phyloP scores from a whole-genome alignment of 2,329 filamentous ascomycete species.

The Coleophoma crateriformis region DNA sequence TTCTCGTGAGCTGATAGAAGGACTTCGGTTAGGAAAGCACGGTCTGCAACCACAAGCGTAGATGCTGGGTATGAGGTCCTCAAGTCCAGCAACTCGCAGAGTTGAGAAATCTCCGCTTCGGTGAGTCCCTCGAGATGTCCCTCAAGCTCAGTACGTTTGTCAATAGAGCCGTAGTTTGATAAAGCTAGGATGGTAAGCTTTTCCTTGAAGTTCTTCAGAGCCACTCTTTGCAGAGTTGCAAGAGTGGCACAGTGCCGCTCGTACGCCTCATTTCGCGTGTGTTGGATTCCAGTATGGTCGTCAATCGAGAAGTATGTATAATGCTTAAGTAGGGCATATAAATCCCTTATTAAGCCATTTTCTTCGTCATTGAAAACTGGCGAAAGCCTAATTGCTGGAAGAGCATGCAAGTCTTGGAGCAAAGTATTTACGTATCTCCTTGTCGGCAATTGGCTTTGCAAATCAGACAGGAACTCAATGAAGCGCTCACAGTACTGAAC shows the following conservation, averaged over 20 bases:
- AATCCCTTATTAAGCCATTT: slow-evolving; percentile 73
- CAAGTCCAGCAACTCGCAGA: slow-evolving; percentile 70
- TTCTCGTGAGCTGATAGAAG: slow-evolving; percentile 72
- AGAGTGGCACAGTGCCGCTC: slow-evolving; percentile 73
- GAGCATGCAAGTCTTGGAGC: slow-evolving; percentile 76
- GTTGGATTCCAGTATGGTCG: slow-evolving; percentile 78
- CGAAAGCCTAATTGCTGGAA: slow-evolving; percentile 73
- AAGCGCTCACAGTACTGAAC: slow-evolving; percentile 88
- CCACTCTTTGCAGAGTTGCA: slow-evolving; percentile 72
- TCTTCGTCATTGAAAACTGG: slow-evolving; percentile 70
- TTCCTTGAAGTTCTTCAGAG: slow-evolving; percentile 77
- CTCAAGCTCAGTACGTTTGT: slow-evolving; percentile 72
- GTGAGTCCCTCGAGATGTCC: slow-evolving; percentile 67
- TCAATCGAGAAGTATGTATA: slow-evolving; percentile 88
- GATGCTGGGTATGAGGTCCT: slow-evolving; percentile 76
- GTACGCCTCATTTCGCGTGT: slow-evolving; percentile 67
- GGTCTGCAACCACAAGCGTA: slow-evolving; percentile 56
- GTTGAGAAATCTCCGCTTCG: slow-evolving; percentile 65
- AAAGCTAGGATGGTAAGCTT: slow-evolving; percentile 88
- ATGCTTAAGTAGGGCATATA: slow-evolving; percentile 75
- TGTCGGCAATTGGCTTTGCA: slow-evolving; percentile 91
- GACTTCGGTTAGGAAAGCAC: slow-evolving; percentile 63
- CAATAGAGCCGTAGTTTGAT: slow-evolving; percentile 87
- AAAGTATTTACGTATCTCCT: slow-evolving; percentile 89
- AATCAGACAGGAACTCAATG: slow-evolving; percentile 80